Base-by-base conservation (phyloP, 495 filamentous ascomycete genomes). In the Xylaria grammica region DNA sequence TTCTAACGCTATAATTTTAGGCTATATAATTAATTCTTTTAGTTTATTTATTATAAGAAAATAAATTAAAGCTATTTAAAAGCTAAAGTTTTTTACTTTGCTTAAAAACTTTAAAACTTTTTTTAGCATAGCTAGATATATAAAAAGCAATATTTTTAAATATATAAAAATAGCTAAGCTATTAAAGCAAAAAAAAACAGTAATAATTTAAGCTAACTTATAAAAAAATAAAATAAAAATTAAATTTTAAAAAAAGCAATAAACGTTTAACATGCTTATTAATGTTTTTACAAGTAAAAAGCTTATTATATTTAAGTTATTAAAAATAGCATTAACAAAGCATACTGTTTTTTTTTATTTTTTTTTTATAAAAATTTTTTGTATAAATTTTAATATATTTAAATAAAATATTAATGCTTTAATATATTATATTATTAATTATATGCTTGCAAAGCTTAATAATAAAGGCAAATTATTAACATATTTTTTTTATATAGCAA, bases 91-190 rank as follows among this genome's bases (percentile, higher is more conserved):
- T 32, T 46, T 58, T 44, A 40, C n/a, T 29, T 29, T 38, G 1
- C 36, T 58, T 15, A 44, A 58, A 58, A 45, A 58, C 22, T 64
- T 55, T 44, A 57, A 56, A 34, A 56, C 40, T 42, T 56, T 56
- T 49, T 26, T 55, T 32, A 56, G 48, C 10, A 45, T 64, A 32
- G 26, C 29, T 20, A 56, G 36, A 57, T 48, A 55, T 34, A 45
- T 55, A 46, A 42, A 64, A 56, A 45, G 27, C 57, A 64, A 56
- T 46, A 49, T 55, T 19, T 40, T 36, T 11, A 22, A 24, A 19
- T 63, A 63, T 63, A 56, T 56, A 51, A 8, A 42, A 36, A 36
- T 45, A 45, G 59, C 9, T 24, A 24, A 56, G 11, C 32, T 29
- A 17, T 59, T 58, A 34, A 30, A 44, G 20, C 10, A 26, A 58